Percentiles rank a stretch among this genome's conserved stretches.
These are phyloP conservation scores for Chaetomium sp. DNA, from an alignment of 2,329 filamentous ascomycete species.

Conservation along the genomic window DNA sequence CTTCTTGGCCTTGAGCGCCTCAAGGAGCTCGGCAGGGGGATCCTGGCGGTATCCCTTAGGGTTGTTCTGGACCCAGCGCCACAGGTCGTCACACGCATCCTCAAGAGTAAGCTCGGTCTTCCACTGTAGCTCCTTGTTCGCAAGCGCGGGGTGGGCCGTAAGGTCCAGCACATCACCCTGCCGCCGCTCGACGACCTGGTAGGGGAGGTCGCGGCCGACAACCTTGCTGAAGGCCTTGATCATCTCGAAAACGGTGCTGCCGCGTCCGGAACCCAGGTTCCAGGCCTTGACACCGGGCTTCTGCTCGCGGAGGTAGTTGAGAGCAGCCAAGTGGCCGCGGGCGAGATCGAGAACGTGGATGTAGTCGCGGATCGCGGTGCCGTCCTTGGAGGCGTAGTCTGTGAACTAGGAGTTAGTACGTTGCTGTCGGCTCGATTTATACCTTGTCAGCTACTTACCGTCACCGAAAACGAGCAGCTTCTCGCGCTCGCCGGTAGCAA, in stretches of 20 bases:
- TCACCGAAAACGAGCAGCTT: constrained; percentile 94
- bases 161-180: constrained; percentile 90
- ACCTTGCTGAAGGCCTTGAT: constrained; percentile 87
- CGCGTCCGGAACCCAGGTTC: constrained; percentile 92
- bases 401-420: background rate
- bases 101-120: constrained; percentile 86
- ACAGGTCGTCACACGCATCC: constrained; percentile 87
- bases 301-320: constrained; percentile 79
- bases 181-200: constrained; percentile 76
- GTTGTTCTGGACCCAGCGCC: constrained; percentile 97
- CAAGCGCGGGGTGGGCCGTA: constrained; percentile 81
- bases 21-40: constrained; percentile 76
- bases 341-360: constrained; percentile 93
- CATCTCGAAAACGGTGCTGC: constrained; percentile 95
- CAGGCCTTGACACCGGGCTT: constrained; percentile 88
- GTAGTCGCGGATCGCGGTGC: constrained; percentile 94
- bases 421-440: background rate
- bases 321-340: constrained; percentile 76
- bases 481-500: constrained; percentile 88
- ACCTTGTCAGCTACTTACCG: constrained; percentile 50
- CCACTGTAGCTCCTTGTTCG: constrained; percentile 86
- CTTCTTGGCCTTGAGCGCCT: constrained; percentile 45
- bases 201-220: constrained; percentile 78
- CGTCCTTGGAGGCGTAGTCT: constrained; percentile 90
- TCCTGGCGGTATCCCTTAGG: constrained; percentile 89